phyloP scores from a whole-genome alignment of 306 rosid species.

The Erythrophleum fordii region DNA sequence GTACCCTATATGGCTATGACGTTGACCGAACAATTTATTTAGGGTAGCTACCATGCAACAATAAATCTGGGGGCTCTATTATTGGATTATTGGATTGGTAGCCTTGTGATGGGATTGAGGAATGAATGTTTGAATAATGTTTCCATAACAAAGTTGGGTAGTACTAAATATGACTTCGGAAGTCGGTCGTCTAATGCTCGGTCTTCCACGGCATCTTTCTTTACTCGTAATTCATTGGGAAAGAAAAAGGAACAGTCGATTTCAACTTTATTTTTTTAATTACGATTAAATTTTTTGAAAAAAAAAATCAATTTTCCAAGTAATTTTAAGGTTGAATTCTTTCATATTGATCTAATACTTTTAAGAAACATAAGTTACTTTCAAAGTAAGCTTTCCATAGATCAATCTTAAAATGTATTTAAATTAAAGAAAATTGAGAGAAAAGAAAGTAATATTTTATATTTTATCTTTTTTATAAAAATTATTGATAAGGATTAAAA shows the following conservation, averaged over 20 bases:
- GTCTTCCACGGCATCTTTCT: not conserved
- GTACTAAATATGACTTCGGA: not conserved
- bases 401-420: too few species aligned
- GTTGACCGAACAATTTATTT: slow-evolving; percentile 4
- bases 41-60: not conserved
- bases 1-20: not conserved
- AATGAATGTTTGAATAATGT: slow-evolving; percentile 32
- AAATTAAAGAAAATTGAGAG: too few species aligned
- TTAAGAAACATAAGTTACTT: too few species aligned
- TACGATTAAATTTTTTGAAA: too few species aligned
- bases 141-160: not conserved
- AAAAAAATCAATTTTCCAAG: too few species aligned
- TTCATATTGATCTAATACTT: too few species aligned
- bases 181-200: not conserved
- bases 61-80: not conserved
- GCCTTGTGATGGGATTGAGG: not conserved
- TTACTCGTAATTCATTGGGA: not conserved
- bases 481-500: too few species aligned
- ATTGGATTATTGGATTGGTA: not conserved
- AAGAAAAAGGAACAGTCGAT: not conserved
- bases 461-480: too few species aligned
- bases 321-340: too few species aligned
- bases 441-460: too few species aligned
- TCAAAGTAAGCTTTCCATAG: too few species aligned
- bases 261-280: not conserved